Evolutionary conservation across 495 filamentous ascomycete genomes (phyloP).

Genomic region (Penicillium roqueforti): DNA sequence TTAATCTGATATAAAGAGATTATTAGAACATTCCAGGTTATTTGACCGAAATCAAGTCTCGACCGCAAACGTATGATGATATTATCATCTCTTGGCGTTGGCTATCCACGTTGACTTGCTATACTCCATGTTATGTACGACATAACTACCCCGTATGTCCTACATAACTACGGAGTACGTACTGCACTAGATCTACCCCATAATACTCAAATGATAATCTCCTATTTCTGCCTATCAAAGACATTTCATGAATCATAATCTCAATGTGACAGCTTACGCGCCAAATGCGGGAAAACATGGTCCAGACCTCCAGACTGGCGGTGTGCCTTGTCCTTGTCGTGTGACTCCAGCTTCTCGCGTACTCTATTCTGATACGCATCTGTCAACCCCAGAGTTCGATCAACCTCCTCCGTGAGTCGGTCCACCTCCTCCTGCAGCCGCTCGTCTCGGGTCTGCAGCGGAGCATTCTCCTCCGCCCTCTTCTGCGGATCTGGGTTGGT

Average conservation of each 20-base stretch:
- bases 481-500: conserved; percentile 44
- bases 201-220: background rate
- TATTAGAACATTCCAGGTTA: too few relatives aligned
- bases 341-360: conserved; percentile 30
- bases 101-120: conserved; percentile 1
- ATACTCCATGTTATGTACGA: too few relatives aligned
- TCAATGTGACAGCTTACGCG: conserved; percentile 19
- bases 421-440: conserved; percentile 50
- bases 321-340: background rate
- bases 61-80: conserved; percentile 2
- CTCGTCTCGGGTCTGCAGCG: conserved; percentile 49
- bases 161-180: background rate
- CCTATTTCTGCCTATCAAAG: background rate
- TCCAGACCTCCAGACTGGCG: conserved; percentile 21
- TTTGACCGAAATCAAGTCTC: background rate
- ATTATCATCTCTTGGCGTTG: conserved; percentile 9
- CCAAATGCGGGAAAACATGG: conserved; percentile 48
- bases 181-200: background rate
- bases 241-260: conserved; percentile 8
- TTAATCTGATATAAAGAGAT: too few relatives aligned
- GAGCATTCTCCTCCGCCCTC: conserved; percentile 29
- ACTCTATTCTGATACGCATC: conserved; percentile 43
- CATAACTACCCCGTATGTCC: too few relatives aligned
- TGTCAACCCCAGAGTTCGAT: conserved; percentile 46
- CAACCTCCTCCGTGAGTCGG: conserved; percentile 50